Base-by-base conservation (phyloP, 306 rosid species). In the Dryas drummondii region DNA sequence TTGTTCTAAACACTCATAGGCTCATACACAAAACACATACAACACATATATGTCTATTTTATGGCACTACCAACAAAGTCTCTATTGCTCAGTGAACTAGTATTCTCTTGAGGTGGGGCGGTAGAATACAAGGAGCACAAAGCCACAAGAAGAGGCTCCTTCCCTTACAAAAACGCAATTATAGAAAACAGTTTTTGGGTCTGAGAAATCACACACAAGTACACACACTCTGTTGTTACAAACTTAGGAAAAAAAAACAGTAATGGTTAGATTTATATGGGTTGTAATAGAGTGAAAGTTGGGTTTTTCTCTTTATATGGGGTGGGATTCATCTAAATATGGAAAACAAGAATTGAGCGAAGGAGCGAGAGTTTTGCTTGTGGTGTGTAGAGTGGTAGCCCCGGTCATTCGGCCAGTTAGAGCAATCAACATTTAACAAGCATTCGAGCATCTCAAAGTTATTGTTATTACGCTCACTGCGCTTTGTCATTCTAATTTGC, bases 281-380 rank as follows among this genome's bases (percentile, higher is more conserved):
- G 41, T 2, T 37, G 47, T 12, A 1, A 13, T 8, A 19, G 32
- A 51, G 59, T 14, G 16, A 4, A 15, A 50, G 15, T 11, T 54
- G 52, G 27, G 40, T 7, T 4, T n/a, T 16, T 16, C 19, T 13
- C 9, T 57, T 11, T 60, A 61, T 41, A 52, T 54, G 77, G 37
- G 37, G 37, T 32, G 15, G 40, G 14, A 9, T n/a, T 16, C 37
- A 17, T 13, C 16, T 57, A 7, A 50, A 61, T 41, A 52, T 54
- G 77, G 72, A 42, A 78, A 62, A 0, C 47, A 5, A 0, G 3
- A 44, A 22, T 9, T 27, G 72, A 72, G 78, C 41, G 40, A 76
- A 64, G 4, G 50, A 75, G 70, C 88, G 82, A 17, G 17, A 60
- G 37, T 79, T 62, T 4, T 61, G 83, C 8, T 47, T 7, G 2